A percentile compares a stretch with the other conserved stretches of the same genome.
phyloP scores from a whole-genome alignment of 2,329 filamentous ascomycete genomes.

The Claviceps capensis region DNA sequence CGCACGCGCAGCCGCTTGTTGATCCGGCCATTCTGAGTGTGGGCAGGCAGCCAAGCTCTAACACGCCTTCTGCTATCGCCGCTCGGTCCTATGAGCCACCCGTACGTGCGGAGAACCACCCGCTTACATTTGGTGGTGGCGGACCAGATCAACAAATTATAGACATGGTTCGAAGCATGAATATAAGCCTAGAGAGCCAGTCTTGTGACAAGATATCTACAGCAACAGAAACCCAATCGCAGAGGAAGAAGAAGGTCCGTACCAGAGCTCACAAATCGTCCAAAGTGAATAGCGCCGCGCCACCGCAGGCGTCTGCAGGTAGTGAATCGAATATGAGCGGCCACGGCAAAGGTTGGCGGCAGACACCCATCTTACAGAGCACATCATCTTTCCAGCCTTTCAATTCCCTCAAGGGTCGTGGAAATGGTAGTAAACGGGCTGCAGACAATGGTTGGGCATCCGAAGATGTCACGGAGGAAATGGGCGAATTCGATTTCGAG shows the following conservation, averaged over 20 bases:
- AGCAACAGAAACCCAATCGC: slow-evolving; percentile 11
- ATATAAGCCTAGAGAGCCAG: slow-evolving; percentile 8
- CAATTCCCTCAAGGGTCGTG: slow-evolving; percentile 44
- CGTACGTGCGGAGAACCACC: slow-evolving; percentile 4
- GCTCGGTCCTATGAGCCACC: slow-evolving; percentile 2
- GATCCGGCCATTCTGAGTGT: slow-evolving; percentile 75
- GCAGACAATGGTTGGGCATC: slow-evolving; percentile 81
- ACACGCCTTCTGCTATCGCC: slow-evolving; percentile 13
- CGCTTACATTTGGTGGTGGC: background rate
- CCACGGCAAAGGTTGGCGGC: slow-evolving; percentile 42
- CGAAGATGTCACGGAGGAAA: slow-evolving; percentile 87
- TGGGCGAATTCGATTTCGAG: slow-evolving; percentile 90
- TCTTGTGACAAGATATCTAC: slow-evolving; percentile 10
- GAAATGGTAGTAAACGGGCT: slow-evolving; percentile 28
- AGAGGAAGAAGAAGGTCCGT: slow-evolving; percentile 18
- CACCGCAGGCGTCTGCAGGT: slow-evolving; percentile 14
- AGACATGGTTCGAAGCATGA: slow-evolving; percentile 15
- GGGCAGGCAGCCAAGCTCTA: slow-evolving; percentile 26
- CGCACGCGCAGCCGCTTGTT: slow-evolving; percentile 39
- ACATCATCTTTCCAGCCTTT: slow-evolving; percentile 51
- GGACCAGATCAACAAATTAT: slow-evolving; percentile 14
- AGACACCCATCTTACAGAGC: slow-evolving; percentile 46
- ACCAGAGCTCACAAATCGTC: slow-evolving; percentile 19
- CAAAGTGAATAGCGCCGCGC: slow-evolving; percentile 13
- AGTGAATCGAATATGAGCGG: slow-evolving; percentile 15